Evolutionary conservation across 768 basidiomycete species (phyloP).

Genomic region (Collybia sordida): DNA sequence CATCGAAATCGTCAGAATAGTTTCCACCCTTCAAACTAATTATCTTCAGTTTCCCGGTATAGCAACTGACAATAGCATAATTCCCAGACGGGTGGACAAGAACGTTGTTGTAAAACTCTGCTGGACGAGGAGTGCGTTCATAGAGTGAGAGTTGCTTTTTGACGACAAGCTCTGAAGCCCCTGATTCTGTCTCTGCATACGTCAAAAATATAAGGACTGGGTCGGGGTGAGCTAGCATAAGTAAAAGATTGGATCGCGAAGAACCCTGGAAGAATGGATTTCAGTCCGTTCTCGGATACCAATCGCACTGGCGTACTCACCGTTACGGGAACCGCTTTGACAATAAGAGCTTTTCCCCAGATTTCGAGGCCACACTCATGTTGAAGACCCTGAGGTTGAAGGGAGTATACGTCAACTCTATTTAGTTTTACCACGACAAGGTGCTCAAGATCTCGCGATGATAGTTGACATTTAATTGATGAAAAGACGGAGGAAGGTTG

Average conservation of each 20-base stretch:
- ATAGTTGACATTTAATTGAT: constrained; percentile 69
- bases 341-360: constrained; percentile 63
- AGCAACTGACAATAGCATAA: constrained; percentile 63
- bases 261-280: constrained; percentile 26
- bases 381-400: constrained; percentile 58
- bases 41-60: constrained; percentile 69
- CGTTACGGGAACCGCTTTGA: constrained; percentile 53
- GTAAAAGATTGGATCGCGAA: constrained; percentile 50
- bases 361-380: constrained; percentile 61
- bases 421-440: constrained; percentile 70
- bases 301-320: constrained; percentile 34
- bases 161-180: constrained; percentile 33
- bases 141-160: constrained; percentile 51
- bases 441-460: constrained; percentile 52
- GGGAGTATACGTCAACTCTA: constrained; percentile 65
- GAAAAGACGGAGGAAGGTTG: constrained; percentile 68
- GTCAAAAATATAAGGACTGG: constrained; percentile 67
- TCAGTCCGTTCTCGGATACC: constrained; percentile 12
- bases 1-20: constrained; percentile 58
- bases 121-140: constrained; percentile 55
- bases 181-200: constrained; percentile 39
- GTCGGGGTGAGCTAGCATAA: constrained; percentile 76
- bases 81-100: constrained; percentile 64
- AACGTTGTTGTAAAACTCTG: constrained; percentile 73
- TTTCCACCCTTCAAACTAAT: constrained; percentile 55